Base-by-base conservation (phyloP, 2,329 filamentous ascomycete genomes). In the Colletotrichum euphorbiae region DNA sequence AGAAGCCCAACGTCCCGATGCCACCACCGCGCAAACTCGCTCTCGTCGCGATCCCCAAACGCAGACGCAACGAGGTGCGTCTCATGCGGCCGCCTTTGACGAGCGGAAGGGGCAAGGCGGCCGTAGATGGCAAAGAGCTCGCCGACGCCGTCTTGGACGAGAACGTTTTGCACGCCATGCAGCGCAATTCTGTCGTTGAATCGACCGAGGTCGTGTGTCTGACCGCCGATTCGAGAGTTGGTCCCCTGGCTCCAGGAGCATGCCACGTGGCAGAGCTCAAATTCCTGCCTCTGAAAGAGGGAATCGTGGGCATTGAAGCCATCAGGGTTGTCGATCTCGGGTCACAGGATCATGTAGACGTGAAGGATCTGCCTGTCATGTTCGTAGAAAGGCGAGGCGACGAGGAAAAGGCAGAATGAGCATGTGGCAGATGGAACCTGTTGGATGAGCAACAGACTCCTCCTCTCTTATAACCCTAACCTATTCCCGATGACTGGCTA, bases 291-390 rank as follows among this genome's bases (percentile, higher is more conserved):
- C 80, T 94, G 59, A 81, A 82, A 60, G 83, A 87, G 54, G 93
- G 92, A 0, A 84, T 93, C 36, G 83, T 93, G 33, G 84, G 85
- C n/a, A 78, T 95, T 3, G 92, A 94, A 72, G 89, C 90, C 2
- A 83, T 95, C 19, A 83, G 91, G 56, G 87, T 95, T 1, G 84
- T 94, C 3, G 93, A 96, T 76, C 76, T 95, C 68, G 87, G 83
- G 21, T 91, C 88, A 38, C 90, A 93, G 74, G 91, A 94, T 79
- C 90, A 92, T 74, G 90, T 93, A 3, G 92, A 95, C 77, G 89
- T 94, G 62, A 85, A 87, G 69, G 91, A 95, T 69, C 76, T 96
- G 71, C 93, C 93, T 0, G 89, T 86, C 50, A 87, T 93, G 72
- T 79, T 93, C 60, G 84, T 90, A 15, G 79, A 82, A 67, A 71